Percentiles rank a stretch among this genome's conserved stretches.
Evolutionary conservation across 306 rosid genomes (phyloP).

Genomic region (Sesbania bispinosa): DNA sequence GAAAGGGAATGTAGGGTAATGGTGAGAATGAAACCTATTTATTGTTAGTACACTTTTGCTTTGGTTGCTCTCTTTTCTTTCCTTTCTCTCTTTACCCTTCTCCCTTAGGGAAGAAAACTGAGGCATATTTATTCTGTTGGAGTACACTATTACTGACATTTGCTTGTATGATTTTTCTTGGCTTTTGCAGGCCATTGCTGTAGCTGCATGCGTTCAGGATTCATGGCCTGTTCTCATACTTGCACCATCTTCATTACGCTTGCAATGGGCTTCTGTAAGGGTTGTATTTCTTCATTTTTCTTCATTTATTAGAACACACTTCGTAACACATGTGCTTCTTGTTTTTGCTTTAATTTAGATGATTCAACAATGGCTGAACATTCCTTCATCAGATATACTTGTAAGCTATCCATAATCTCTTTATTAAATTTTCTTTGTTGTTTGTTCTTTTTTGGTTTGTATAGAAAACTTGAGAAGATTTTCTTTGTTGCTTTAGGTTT

Average conservation of each 20-base stretch:
- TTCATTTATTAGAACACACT: conserved; percentile 17
- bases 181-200: conserved; percentile 86
- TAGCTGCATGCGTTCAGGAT: conserved; percentile 77
- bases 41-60: not conserved
- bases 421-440: conserved; percentile 16
- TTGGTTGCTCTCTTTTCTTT: not conserved
- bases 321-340: conserved; percentile 18
- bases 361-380: conserved; percentile 90
- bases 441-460: conserved; percentile 12
- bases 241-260: conserved; percentile 83
- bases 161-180: conserved; percentile 11
- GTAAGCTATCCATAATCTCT: conserved; percentile 43
- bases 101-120: not conserved
- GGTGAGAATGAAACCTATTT: not conserved
- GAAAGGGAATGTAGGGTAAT: not conserved
- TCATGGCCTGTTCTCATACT: conserved; percentile 95
- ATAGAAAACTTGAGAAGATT: conserved; percentile 1
- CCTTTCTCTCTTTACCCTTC: not conserved
- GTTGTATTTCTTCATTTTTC: conserved; percentile 20
- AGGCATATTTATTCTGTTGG: not conserved
- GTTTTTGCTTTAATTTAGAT: conserved; percentile 60
- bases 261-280: conserved; percentile 95
- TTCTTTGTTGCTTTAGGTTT: not conserved
- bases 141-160: not conserved
- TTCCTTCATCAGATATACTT: conserved; percentile 86